Evolutionary conservation across 2,329 filamentous ascomycete species (phyloP).

Genomic region (Purpureocillium lavendulum): DNA sequence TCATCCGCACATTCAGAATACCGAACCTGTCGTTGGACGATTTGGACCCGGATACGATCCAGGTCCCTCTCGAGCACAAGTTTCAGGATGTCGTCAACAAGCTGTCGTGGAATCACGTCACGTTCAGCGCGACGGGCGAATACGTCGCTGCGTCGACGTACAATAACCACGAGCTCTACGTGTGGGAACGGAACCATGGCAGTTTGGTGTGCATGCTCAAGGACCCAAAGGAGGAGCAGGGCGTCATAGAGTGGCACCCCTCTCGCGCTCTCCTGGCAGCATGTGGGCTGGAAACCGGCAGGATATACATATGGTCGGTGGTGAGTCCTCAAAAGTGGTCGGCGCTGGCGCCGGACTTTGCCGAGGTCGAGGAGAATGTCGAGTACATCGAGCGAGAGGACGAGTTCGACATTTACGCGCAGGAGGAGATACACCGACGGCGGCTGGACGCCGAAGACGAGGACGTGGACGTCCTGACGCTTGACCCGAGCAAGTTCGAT

Average conservation of each 20-base stretch:
- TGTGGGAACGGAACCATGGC: conserved; percentile 91
- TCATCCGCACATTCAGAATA: conserved; percentile 86
- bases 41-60: conserved; percentile 76
- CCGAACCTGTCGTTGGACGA: conserved; percentile 64
- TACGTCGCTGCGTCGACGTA: conserved; percentile 95
- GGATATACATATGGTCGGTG: conserved; percentile 94
- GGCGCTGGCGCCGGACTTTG: conserved; percentile 91
- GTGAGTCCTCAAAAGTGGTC: conserved; percentile 96
- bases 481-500: conserved; percentile 57
- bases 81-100: conserved; percentile 97
- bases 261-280: conserved; percentile 79
- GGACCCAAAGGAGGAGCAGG: conserved; percentile 91
- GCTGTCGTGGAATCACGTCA: conserved; percentile 93
- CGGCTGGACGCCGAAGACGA: conserved; percentile 89
- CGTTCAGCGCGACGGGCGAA: conserved; percentile 88
- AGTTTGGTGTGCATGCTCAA: conserved; percentile 95
- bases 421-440: conserved; percentile 88
- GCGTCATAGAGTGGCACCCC: conserved; percentile 96
- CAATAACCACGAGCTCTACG: conserved; percentile 98
- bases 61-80: conserved; percentile 90
- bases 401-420: conserved; percentile 95
- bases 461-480: conserved; percentile 79
- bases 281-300: conserved; percentile 84
- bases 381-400: conserved; percentile 94
- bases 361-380: conserved; percentile 95